A percentile compares a stretch with the other conserved stretches of the same genome.
These are phyloP conservation scores for Cladorrhinum sp. DNA, from an alignment of 2,329 filamentous ascomycete species.

Conservation along the genomic window DNA sequence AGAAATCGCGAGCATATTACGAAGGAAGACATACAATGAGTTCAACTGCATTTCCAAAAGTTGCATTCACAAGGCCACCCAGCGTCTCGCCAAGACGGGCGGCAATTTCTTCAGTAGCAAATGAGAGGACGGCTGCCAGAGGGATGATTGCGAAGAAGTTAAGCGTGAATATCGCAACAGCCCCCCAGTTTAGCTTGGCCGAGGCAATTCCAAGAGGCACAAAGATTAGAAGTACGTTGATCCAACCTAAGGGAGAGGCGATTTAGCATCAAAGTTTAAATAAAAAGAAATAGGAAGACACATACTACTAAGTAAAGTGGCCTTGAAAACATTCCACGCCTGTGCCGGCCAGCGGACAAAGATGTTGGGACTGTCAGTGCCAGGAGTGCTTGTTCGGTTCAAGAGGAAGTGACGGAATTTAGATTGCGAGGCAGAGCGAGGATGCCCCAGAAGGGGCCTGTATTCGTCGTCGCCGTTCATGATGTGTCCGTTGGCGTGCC, in stretches of 20 bases:
- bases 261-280: background rate
- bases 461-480: slow-evolving; percentile 21
- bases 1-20: background rate
- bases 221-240: slow-evolving; percentile 70
- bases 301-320: slow-evolving; percentile 58
- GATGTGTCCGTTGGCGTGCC: slow-evolving; percentile 4
- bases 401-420: slow-evolving; percentile 43
- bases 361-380: slow-evolving; percentile 47
- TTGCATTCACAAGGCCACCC: slow-evolving; percentile 71
- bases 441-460: slow-evolving; percentile 20
- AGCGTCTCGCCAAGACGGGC: slow-evolving; percentile 69
- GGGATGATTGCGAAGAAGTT: slow-evolving; percentile 82
- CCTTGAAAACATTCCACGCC: slow-evolving; percentile 55
- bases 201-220: slow-evolving; percentile 71
- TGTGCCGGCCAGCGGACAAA: slow-evolving; percentile 46
- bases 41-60: slow-evolving; percentile 78
- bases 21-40: slow-evolving; percentile 57
- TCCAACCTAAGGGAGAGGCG: slow-evolving; percentile 44
- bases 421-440: slow-evolving; percentile 10
- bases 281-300: slow-evolving; percentile 23
- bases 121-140: slow-evolving; percentile 69
- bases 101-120: slow-evolving; percentile 75
- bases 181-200: slow-evolving; percentile 59
- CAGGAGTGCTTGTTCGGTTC: slow-evolving; percentile 49
- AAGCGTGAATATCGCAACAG: slow-evolving; percentile 68